Conservation (phyloP, 371 early-diverging fungal species). For the Mucor plumbeus region DNA sequence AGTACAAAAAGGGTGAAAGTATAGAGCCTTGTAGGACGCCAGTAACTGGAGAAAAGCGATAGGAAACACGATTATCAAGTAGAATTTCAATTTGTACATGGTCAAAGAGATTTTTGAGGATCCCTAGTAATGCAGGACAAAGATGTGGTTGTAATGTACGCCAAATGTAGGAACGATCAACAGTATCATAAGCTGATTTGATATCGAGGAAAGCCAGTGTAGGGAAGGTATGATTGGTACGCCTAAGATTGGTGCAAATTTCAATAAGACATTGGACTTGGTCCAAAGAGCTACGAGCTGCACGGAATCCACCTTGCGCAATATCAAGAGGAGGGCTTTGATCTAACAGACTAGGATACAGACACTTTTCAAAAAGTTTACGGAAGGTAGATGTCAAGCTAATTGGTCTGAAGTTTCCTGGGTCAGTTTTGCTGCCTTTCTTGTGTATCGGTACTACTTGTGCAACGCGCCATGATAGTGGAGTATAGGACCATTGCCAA, state of each 20-base stretch:
- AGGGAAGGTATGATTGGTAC: background rate
- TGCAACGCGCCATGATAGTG: background rate
- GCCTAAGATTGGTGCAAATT: background rate
- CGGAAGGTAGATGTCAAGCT: background rate
- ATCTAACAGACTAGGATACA: background rate
- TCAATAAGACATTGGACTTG: background rate
- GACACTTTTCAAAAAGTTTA: background rate
- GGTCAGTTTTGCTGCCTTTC: background rate
- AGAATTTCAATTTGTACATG: no score
- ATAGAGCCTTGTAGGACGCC: constrained; percentile 30
- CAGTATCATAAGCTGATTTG: background rate
- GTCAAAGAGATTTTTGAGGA: no score
- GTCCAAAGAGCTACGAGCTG: background rate
- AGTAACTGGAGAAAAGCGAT: background rate
- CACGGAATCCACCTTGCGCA: background rate
- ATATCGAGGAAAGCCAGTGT: background rate
- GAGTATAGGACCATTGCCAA: background rate
- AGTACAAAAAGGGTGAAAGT: constrained; percentile 26
- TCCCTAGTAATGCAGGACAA: background rate
- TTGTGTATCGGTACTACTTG: constrained; percentile 2
- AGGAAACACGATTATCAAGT: background rate
- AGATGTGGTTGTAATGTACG: no score
- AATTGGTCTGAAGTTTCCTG: background rate
- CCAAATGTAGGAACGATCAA: no score
- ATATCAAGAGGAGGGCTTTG: background rate